Conservation (phyloP, 31 red algal genomes). For the Asparagopsis taxiformis region DNA sequence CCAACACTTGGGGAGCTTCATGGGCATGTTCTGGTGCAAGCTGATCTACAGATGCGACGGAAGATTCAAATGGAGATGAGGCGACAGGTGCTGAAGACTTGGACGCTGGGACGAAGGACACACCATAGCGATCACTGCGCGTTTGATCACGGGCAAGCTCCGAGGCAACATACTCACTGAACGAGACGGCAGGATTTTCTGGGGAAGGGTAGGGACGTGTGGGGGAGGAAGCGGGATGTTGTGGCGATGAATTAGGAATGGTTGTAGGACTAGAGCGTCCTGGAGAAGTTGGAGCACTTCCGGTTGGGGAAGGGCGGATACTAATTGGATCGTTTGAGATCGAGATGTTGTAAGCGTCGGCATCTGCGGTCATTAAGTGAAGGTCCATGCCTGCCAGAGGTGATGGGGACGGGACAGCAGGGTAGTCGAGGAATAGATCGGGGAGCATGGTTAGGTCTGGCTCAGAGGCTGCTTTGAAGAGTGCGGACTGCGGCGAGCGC, state of each 20-base stretch:
- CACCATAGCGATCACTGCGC: background rate
- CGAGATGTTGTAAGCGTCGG: background rate
- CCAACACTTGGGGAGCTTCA: too few relatives aligned
- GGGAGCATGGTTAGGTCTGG: slow-evolving; percentile 6
- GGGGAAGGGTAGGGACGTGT: slow-evolving; percentile 2
- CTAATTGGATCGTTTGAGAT: background rate
- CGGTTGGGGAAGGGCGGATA: too few relatives aligned
- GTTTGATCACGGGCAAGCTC: slow-evolving; percentile 41
- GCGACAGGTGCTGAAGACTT: background rate
- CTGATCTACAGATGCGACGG: too few relatives aligned
- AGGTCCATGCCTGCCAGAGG: background rate
- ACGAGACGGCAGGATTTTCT: slow-evolving; percentile 15
- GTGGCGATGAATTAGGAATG: background rate
- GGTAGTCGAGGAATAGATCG: slow-evolving; percentile 1
- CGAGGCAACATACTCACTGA: slow-evolving; percentile 54
- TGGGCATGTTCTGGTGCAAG: too few relatives aligned
- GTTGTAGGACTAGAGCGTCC: background rate
- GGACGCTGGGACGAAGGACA: slow-evolving; percentile 24
- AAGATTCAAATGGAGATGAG: background rate
- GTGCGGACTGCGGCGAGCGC: too few relatives aligned
- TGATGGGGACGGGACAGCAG: background rate
- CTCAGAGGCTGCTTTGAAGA: background rate
- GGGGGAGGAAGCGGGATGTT: slow-evolving; percentile 9
- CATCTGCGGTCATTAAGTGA: background rate
- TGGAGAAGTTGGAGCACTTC: background rate